A percentile compares a stretch with the other conserved stretches of the same genome.
These are phyloP conservation scores for Sordariomycetes sp. DNA, from an alignment of 2,329 filamentous ascomycete genomes.

Conservation along the genomic window DNA sequence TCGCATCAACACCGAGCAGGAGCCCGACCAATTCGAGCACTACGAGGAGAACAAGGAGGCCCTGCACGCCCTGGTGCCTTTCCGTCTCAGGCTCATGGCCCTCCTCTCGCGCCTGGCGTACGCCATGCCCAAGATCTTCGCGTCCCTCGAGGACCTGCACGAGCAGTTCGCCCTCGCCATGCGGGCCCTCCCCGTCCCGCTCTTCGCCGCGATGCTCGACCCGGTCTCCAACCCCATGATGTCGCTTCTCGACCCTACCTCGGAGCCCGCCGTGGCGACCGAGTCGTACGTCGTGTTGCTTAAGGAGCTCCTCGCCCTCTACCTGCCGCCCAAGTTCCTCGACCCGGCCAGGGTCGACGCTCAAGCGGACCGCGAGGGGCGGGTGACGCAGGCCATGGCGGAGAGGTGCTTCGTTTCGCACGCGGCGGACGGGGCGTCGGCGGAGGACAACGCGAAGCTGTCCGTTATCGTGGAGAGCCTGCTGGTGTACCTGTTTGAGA, in stretches of 20 bases:
- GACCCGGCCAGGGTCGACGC: constrained; percentile 27
- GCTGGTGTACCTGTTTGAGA: neutral
- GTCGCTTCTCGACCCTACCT: constrained; percentile 1
- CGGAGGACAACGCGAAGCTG: constrained; percentile 63
- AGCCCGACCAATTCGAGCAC: constrained; percentile 5
- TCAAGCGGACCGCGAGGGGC: constrained; percentile 22
- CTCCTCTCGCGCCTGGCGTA: constrained; percentile 36
- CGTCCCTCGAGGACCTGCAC: constrained; percentile 42
- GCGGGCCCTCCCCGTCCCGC: constrained; percentile 48
- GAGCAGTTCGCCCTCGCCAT: constrained; percentile 46
- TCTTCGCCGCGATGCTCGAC: constrained; percentile 28
- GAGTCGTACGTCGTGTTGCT: constrained; percentile 32
- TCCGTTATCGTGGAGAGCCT: constrained; percentile 54
- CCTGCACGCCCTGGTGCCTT: constrained; percentile 41
- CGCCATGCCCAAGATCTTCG: constrained; percentile 30
- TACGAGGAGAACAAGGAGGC: constrained; percentile 2
- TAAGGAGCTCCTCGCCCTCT: constrained; percentile 31
- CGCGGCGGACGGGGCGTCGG: constrained; percentile 47
- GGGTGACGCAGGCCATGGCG: constrained; percentile 33
- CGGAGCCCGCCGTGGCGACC: constrained; percentile 19
- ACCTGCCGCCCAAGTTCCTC: constrained; percentile 28
- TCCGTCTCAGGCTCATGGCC: constrained; percentile 54
- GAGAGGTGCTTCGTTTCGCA: constrained; percentile 53
- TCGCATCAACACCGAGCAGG: neutral
- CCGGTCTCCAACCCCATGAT: constrained; percentile 13